These are phyloP conservation scores for Ophiostoma novo-ulmi DNA, from an alignment of 2,329 filamentous ascomycete genomes.

Conservation along the genomic window DNA sequence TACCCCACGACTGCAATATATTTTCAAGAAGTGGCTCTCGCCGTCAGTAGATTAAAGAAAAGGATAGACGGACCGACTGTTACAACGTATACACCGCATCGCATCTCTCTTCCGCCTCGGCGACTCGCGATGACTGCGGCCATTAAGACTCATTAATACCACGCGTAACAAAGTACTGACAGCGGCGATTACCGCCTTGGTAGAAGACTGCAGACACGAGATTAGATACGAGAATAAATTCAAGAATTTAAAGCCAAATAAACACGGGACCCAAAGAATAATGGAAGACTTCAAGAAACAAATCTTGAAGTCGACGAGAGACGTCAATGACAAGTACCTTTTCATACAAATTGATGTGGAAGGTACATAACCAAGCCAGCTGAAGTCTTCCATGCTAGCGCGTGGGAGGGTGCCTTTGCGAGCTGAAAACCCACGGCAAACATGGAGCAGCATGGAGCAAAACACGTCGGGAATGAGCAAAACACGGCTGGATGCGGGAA, in stretches of 20 bases:
- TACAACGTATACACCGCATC: not conserved
- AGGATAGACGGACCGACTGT: not conserved
- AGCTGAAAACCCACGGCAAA: constrained; percentile 15
- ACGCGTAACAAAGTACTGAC: constrained; percentile 4
- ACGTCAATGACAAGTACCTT: not conserved
- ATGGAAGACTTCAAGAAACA: not conserved
- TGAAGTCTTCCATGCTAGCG: constrained; percentile 14
- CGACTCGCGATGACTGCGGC: not conserved
- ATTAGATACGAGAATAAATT: not conserved
- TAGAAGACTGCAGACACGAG: not conserved
- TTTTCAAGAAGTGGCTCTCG: too few relatives aligned
- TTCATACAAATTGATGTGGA: not conserved
- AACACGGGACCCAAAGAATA: not conserved
- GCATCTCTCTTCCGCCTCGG: not conserved
- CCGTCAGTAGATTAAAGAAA: not conserved
- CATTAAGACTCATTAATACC: not conserved
- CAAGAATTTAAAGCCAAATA: too few relatives aligned
- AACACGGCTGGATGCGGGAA: not conserved
- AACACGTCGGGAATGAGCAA: not conserved
- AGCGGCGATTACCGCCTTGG: not conserved
- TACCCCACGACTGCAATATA: too few relatives aligned
- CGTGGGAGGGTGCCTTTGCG: constrained; percentile 1
- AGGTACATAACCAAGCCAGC: constrained; percentile 14
- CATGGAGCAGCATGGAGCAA: not conserved
- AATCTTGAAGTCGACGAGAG: not conserved